Evolutionary conservation across 2,329 filamentous ascomycete species (phyloP).

Genomic region (Knoxdaviesia proteae): DNA sequence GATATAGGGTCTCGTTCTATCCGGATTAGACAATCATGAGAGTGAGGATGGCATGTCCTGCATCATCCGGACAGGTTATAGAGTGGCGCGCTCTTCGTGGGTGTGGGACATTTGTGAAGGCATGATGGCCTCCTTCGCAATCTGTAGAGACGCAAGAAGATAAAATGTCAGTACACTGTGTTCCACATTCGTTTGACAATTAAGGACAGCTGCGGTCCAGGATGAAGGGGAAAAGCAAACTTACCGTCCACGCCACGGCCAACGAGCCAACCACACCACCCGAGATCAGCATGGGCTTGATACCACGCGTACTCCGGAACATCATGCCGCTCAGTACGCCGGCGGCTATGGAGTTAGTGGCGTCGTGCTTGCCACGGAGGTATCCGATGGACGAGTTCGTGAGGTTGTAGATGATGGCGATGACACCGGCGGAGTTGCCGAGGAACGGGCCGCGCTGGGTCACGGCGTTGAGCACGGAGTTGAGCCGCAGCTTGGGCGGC

Average conservation of each 20-base stretch:
- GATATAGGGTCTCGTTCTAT: too few species aligned
- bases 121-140: conserved; percentile 9
- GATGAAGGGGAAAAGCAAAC: conserved; percentile 15
- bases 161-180: conserved; percentile 1
- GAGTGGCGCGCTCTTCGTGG: conserved; percentile 3
- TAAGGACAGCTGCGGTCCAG: conserved; percentile 2
- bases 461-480: conserved; percentile 85
- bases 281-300: conserved; percentile 86
- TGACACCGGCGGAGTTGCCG: conserved; percentile 86
- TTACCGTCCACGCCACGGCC: conserved; percentile 78
- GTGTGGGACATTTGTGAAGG: conserved; percentile 11
- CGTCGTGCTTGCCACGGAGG: conserved; percentile 67
- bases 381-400: conserved; percentile 71
- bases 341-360: conserved; percentile 69
- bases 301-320: conserved; percentile 86
- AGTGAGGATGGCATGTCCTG: too few species aligned
- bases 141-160: conserved; percentile 1
- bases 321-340: conserved; percentile 78
- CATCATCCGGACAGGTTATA: background rate
- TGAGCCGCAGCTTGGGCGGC: conserved; percentile 78
- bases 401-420: conserved; percentile 91
- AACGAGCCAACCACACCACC: conserved; percentile 71
- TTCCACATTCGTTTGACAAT: background rate
- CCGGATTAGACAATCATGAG: too few species aligned
- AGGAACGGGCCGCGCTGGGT: conserved; percentile 85